Evolutionary conservation across 2,329 filamentous ascomycete genomes (phyloP).

Genomic region (Triangularia verruculosa): DNA sequence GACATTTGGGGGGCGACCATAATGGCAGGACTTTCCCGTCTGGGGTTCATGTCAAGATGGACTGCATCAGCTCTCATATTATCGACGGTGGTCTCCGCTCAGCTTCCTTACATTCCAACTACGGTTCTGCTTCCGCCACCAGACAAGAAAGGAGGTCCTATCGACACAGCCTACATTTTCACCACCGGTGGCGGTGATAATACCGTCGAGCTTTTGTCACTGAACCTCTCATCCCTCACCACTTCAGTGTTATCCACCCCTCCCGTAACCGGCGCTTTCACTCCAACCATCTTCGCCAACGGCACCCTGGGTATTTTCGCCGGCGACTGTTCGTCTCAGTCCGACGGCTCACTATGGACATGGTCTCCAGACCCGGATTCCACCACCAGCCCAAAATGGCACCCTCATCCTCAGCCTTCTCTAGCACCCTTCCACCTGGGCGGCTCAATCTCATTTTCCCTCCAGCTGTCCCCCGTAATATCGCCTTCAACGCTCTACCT

Average conservation of each 20-base stretch:
- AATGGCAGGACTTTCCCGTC: neutral
- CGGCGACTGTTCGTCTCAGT: constrained; percentile 63
- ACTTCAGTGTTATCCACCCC: constrained; percentile 49
- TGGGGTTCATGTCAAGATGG: neutral
- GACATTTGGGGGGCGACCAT: neutral
- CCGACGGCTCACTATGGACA: constrained; percentile 62
- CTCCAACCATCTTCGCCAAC: constrained; percentile 62
- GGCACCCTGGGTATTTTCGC: constrained; percentile 72
- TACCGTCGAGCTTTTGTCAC: constrained; percentile 46
- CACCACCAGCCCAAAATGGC: neutral
- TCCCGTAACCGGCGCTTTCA: constrained; percentile 52
- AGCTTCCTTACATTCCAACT: constrained; percentile 75
- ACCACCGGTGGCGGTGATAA: constrained; percentile 42
- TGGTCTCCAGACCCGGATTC: constrained; percentile 39
- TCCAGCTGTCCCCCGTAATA: constrained; percentile 50
- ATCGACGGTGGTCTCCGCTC: neutral
- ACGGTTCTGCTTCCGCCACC: constrained; percentile 61
- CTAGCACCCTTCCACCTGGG: constrained; percentile 50
- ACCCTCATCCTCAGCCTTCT: constrained; percentile 34
- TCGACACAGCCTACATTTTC: constrained; percentile 64
- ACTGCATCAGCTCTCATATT: neutral
- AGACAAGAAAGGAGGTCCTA: constrained; percentile 24
- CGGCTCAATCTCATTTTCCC: constrained; percentile 64
- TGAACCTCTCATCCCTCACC: constrained; percentile 63
- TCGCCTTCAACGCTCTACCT: constrained; percentile 62